phyloP scores from a whole-genome alignment of 2,329 filamentous ascomycete genomes.

The Sporothrix pallida region DNA sequence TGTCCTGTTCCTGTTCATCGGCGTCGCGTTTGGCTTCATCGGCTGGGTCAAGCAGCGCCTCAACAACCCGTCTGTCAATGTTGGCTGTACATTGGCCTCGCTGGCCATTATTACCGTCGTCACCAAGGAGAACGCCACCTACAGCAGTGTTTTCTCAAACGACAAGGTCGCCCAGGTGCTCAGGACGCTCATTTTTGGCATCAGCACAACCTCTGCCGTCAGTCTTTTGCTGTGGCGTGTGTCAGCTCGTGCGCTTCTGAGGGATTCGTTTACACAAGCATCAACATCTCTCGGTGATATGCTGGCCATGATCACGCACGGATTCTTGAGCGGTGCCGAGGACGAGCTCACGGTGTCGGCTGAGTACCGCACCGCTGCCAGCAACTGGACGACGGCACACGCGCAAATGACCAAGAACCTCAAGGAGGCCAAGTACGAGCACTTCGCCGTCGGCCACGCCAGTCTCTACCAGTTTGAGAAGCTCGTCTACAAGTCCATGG shows the following conservation, averaged over 20 bases:
- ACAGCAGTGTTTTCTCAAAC: slow-evolving; percentile 79
- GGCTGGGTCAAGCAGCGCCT: slow-evolving; percentile 85
- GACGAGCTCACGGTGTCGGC: slow-evolving; percentile 69
- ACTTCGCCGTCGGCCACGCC: slow-evolving; percentile 81
- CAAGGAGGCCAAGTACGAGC: slow-evolving; percentile 86
- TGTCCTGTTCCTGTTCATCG: slow-evolving; percentile 82
- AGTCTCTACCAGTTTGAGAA: slow-evolving; percentile 79
- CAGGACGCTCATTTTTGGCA: slow-evolving; percentile 82
- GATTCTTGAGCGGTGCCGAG: slow-evolving; percentile 83
- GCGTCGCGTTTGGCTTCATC: slow-evolving; percentile 83
- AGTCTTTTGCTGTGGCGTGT: slow-evolving; percentile 80
- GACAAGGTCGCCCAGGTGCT: slow-evolving; percentile 81
- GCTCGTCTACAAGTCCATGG: slow-evolving; percentile 80
- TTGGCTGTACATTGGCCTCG: slow-evolving; percentile 83
- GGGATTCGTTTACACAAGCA: slow-evolving; percentile 73
- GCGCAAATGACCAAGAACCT: slow-evolving; percentile 75
- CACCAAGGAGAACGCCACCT: slow-evolving; percentile 88
- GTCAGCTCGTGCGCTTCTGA: slow-evolving; percentile 75
- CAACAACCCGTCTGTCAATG: slow-evolving; percentile 79
- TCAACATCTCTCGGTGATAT: slow-evolving; percentile 80
- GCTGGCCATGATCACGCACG: slow-evolving; percentile 78
- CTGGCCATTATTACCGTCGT: slow-evolving; percentile 88
- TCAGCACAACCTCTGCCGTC: slow-evolving; percentile 71
- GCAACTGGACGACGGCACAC: slow-evolving; percentile 70
- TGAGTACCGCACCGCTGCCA: slow-evolving; percentile 66